Base-by-base conservation (phyloP, 2,329 filamentous ascomycete species). In the Dothistroma septosporum region DNA sequence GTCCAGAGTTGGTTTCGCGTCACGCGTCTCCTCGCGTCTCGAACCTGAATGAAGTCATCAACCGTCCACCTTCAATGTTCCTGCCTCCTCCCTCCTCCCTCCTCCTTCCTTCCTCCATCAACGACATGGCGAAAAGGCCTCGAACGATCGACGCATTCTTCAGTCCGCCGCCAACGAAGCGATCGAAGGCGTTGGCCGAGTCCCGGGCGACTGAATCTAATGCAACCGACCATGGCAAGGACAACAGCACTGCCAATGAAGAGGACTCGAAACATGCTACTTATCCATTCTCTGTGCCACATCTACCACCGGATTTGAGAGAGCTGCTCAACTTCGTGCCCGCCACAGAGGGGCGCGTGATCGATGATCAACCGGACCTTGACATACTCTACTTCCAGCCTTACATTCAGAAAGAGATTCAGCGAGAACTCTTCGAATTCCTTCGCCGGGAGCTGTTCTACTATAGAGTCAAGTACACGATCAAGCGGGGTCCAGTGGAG, bases 361-460 rank as follows among this genome's bases (percentile, higher is more conserved):
- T 92, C 65, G 85, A 85, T 66, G 80, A 91, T 69, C 85, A 89
- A 68, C 82, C 84, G 0, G 83, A 92, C 64, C 80, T 92, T 0
- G 87, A 92, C 70, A 79, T 93, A 0, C 75, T 92, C 9, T 90
- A 90, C 74, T 92, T 88, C 71, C 82, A 90, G 68, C 89, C 89
- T 0, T 92, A 89, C 64, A 80, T 92, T 4, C 82, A 87, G 0
- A 76, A 78, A 1, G 73, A 80, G 12, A 78, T 84, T 11, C 79
- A 84, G 21, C 79, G 80, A 3, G 78, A 83, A 4, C 74, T 91
- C 0, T 93, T 92, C 73, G 76, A 85, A 14, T 91, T 91, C 69
- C 80, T 93, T 1, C 84, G 90, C 1, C 75, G 79, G n/a, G 82
- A 88, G 62, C 75, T 93, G 1, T 88, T 88, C 9, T 92, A 92